Evolutionary conservation across 306 rosid genomes (phyloP).

Genomic region (Urtica urens): DNA sequence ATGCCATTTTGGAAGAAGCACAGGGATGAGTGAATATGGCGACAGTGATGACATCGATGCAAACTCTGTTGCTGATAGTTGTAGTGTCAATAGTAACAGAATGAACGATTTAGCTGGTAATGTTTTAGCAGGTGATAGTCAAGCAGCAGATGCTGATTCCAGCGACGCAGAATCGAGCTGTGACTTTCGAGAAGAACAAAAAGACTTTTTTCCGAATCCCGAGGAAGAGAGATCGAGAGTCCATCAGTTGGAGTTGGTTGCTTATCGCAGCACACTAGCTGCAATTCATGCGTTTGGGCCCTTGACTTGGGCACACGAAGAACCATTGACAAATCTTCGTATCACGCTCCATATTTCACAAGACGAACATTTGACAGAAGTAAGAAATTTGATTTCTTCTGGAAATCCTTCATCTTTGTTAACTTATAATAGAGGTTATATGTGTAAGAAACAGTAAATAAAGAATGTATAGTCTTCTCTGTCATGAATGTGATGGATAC

Average conservation of each 20-base stretch:
- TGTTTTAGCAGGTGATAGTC: slow-evolving; percentile 37
- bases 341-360: slow-evolving; percentile 69
- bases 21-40: slow-evolving; percentile 33
- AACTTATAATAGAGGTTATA: slow-evolving; percentile 5
- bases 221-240: slow-evolving; percentile 34
- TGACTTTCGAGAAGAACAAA: slow-evolving; percentile 25
- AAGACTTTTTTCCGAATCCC: slow-evolving; percentile 21
- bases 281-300: slow-evolving; percentile 74
- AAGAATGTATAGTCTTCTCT: not conserved
- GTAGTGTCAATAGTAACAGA: slow-evolving; percentile 43
- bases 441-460: slow-evolving; percentile 16
- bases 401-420: slow-evolving; percentile 19
- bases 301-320: slow-evolving; percentile 89
- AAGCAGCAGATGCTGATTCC: slow-evolving; percentile 34
- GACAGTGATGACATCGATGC: slow-evolving; percentile 26
- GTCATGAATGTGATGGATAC: no score
- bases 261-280: slow-evolving; percentile 47
- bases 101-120: slow-evolving; percentile 25
- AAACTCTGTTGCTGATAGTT: slow-evolving; percentile 85
- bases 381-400: slow-evolving; percentile 34
- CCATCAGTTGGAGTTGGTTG: slow-evolving; percentile 72
- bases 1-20: slow-evolving; percentile 35
- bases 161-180: slow-evolving; percentile 59
- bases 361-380: slow-evolving; percentile 70
- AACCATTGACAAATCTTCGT: slow-evolving; percentile 70